Conservation (phyloP, 148 eudicot genomes). For the Camellia granthamiana region DNA sequence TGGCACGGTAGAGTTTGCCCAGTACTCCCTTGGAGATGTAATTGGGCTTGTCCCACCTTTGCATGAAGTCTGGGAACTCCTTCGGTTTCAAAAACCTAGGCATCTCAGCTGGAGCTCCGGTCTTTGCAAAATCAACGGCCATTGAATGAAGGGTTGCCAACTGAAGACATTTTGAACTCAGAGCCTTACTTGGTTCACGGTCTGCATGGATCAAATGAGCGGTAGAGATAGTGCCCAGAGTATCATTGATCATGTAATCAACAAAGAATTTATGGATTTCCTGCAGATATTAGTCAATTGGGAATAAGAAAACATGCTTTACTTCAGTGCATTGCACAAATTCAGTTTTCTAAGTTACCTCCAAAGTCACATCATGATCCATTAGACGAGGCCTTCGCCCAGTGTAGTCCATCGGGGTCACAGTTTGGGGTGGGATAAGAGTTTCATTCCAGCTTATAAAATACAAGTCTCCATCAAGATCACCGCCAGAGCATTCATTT, state of each 20-base stretch:
- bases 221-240: constrained; percentile 79
- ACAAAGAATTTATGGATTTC: constrained; percentile 92
- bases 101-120: constrained; percentile 95
- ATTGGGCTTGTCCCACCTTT: constrained; percentile 64
- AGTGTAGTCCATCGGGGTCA: constrained; percentile 92
- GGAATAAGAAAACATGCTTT: background rate
- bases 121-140: constrained; percentile 98
- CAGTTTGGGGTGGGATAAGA: constrained; percentile 63
- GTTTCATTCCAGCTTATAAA: constrained; percentile 88
- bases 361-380: constrained; percentile 87
- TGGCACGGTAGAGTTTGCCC: constrained; percentile 81
- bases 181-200: constrained; percentile 83
- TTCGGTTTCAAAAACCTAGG: constrained; percentile 68
- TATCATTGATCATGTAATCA: constrained; percentile 87
- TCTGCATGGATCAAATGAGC: constrained; percentile 91
- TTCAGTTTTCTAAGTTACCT: constrained; percentile 39
- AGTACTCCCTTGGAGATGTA: constrained; percentile 68
- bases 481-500: constrained; percentile 98
- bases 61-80: constrained; percentile 95
- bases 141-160: constrained; percentile 89
- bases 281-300: constrained; percentile 38
- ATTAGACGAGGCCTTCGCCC: constrained; percentile 82
- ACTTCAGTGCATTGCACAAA: background rate
- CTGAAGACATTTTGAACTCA: constrained; percentile 67
- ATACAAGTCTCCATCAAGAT: constrained; percentile 92